Evolutionary conservation across 2,329 filamentous ascomycete genomes (phyloP), one percentile per base, ranked within the genome.

Genomic region (Cryphonectria parasitica): DNA sequence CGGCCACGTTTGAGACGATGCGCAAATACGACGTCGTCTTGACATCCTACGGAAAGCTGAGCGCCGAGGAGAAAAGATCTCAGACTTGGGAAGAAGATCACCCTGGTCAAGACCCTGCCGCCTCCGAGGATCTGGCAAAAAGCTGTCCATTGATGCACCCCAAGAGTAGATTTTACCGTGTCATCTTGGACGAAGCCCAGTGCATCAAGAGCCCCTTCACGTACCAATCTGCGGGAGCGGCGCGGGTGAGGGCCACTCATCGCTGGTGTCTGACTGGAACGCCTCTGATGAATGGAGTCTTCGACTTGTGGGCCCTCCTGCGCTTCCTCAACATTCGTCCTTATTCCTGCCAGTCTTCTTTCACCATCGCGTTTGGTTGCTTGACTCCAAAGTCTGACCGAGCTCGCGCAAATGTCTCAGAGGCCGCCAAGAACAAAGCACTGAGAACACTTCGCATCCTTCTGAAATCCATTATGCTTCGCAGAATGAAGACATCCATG

Each of bases 251-350:
- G 71, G 83, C 91, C 19, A 83, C 82, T 49, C 88, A 92, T 77
- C 86, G 92, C 64, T 90, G 92, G 82, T 94, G 91, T 77, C 87
- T 95, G 79, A 93, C 91, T 3, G 93, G 93, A 36, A 96, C 93
- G 0, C 93, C 93, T 0, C 94, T 95, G 91, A 96, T 96, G 91
- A 97, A 97, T 75, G 89, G 86, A 17, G 89, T 95, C 2, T 84
- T 88, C 34, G 95, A 98, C 75, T 83, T 97, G 3, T 94, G 88
- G 76, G 92, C 93, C 0, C 82, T 97, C 28, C 84, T 97, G 61
- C 87, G 88, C 2, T 98, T 97, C 76, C 84, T 97, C 22, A 85
- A 86, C 2, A 95, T 97, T 77, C 86, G 86, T 71, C 94, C 93
- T 2, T 97, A 96, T 79, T 88, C 87, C 75, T 83, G 87, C 19